Conservation (phyloP, 345 rosid species). For the Salix koriyanagi region DNA sequence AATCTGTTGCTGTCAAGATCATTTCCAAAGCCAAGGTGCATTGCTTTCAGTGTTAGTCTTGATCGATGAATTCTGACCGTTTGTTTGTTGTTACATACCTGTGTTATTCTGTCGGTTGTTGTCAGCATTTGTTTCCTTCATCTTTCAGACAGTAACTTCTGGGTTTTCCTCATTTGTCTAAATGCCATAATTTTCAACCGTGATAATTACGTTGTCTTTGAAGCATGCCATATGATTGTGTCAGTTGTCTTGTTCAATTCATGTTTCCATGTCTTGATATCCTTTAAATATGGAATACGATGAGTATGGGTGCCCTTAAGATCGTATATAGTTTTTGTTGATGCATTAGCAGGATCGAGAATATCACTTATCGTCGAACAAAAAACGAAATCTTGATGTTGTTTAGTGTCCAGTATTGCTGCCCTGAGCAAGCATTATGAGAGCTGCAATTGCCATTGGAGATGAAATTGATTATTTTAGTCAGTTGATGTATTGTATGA, state of each 20-base stretch:
- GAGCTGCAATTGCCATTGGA: neutral
- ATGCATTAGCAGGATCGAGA: too few species aligned
- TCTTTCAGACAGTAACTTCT: neutral
- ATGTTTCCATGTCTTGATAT: neutral
- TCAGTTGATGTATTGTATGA: neutral
- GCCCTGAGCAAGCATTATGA: neutral
- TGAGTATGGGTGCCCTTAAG: too few species aligned
- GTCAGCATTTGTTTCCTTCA: neutral
- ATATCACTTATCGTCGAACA: too few species aligned
- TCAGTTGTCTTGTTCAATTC: too few species aligned
- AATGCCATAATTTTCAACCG: neutral
- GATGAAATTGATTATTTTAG: neutral
- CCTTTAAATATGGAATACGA: too few species aligned
- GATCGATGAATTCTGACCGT: neutral
- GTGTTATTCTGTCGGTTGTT: neutral
- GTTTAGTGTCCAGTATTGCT: neutral
- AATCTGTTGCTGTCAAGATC: slow-evolving; percentile 28
- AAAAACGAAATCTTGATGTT: neutral
- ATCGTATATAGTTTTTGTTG: too few species aligned
- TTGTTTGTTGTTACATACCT: neutral
- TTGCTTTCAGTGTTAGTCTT: neutral
- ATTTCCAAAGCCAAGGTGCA: slow-evolving; percentile 31
- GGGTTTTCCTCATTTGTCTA: neutral
- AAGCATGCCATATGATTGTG: too few species aligned
- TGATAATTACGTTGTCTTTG: too few species aligned